Evolutionary conservation across 805 yeast genomes (phyloP).

Genomic region (Cephaloascus albidus): DNA sequence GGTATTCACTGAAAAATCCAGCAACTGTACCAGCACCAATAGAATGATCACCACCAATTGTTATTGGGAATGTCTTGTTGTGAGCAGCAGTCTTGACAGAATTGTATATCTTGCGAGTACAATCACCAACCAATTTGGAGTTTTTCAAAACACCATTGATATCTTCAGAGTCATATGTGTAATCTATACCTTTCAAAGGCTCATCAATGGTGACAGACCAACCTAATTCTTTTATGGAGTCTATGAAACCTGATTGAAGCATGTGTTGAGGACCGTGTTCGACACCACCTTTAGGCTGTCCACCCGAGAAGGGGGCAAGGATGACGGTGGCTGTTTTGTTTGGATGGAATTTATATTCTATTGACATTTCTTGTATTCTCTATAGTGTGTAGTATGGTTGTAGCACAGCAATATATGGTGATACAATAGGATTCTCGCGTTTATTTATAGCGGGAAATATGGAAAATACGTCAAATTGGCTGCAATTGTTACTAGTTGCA

Average conservation of each 20-base stretch:
- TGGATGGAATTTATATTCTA: slow-evolving; percentile 44
- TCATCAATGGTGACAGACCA: slow-evolving; percentile 52
- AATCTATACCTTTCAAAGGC: slow-evolving; percentile 43
- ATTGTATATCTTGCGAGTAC: slow-evolving; percentile 55
- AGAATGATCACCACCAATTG: slow-evolving; percentile 96
- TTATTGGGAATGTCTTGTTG: slow-evolving; percentile 54
- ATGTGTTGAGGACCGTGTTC: slow-evolving; percentile 88
- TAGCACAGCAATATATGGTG: no score
- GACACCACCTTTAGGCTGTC: slow-evolving; percentile 90
- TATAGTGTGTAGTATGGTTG: no score
- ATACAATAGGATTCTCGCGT: no score
- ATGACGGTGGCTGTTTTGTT: slow-evolving; percentile 56
- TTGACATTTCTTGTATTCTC: no score
- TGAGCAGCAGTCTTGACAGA: slow-evolving; percentile 44
- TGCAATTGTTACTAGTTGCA: no score
- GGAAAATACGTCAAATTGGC: no score
- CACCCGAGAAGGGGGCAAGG: slow-evolving; percentile 91
- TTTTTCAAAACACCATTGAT: slow-evolving; percentile 53
- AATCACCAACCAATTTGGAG: slow-evolving; percentile 68
- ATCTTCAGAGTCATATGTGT: slow-evolving; percentile 38
- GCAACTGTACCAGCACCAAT: slow-evolving; percentile 90
- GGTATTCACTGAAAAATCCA: slow-evolving; percentile 70
- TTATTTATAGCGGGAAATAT: no score
- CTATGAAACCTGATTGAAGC: slow-evolving; percentile 59
- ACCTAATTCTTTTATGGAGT: slow-evolving; percentile 56